These are phyloP conservation scores for Saccharum officinarum DNA, from an alignment of 176 grass and related monocot genomes.

Conservation along the genomic window DNA sequence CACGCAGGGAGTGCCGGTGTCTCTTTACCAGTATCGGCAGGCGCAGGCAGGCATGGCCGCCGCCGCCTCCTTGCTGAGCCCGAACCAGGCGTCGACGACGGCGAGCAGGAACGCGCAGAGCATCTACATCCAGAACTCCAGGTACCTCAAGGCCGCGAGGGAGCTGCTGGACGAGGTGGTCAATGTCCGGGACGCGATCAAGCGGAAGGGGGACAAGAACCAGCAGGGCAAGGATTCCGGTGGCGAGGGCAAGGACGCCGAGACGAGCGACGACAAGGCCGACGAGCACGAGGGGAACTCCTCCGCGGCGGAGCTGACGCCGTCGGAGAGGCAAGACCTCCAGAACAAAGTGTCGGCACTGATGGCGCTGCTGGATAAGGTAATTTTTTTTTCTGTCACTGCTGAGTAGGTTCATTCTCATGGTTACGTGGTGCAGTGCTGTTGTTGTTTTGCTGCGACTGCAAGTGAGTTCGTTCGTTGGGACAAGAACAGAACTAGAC, in stretches of 20 bases:
- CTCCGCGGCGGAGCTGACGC: constrained; percentile 55
- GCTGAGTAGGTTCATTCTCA: neutral
- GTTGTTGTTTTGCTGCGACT: neutral
- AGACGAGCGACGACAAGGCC: constrained; percentile 52
- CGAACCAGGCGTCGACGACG: constrained; percentile 38
- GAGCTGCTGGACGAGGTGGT: constrained; percentile 83
- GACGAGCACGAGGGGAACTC: constrained; percentile 50
- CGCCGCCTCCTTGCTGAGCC: constrained; percentile 33
- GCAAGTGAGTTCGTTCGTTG: neutral
- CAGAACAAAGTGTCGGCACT: constrained; percentile 93
- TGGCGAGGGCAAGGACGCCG: constrained; percentile 55
- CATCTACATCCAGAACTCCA: constrained; percentile 65
- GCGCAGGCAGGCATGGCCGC: constrained; percentile 39
- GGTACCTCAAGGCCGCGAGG: constrained; percentile 68
- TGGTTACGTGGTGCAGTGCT: constrained; percentile 7
- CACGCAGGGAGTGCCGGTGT: constrained; percentile 62
- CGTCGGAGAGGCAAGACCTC: constrained; percentile 83
- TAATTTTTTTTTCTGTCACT: neutral
- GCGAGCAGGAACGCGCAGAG: constrained; percentile 43
- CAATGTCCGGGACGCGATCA: constrained; percentile 67
- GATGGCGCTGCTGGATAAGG: constrained; percentile 88
- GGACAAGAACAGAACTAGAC: neutral
- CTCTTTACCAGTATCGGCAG: constrained; percentile 66
- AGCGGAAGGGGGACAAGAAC: constrained; percentile 50
- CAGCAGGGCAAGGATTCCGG: constrained; percentile 50